phyloP scores from a whole-genome alignment of 2,329 filamentous ascomycete genomes.

The Colletotrichum sp. region DNA sequence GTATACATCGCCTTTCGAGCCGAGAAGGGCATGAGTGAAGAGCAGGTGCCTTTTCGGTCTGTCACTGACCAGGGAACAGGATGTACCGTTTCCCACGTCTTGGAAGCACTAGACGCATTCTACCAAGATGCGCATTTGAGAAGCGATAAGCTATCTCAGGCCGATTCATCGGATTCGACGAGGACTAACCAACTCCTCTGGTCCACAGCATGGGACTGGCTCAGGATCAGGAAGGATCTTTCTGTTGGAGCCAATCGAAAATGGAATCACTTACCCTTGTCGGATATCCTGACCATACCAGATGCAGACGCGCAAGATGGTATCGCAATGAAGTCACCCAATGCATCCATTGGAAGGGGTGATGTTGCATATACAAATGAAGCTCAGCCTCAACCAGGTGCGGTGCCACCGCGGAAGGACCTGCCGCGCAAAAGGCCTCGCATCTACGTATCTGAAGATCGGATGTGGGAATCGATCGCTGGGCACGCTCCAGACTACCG shows the following conservation, averaged over 20 bases:
- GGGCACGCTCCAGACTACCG: slow-evolving; percentile 65
- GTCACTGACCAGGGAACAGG: slow-evolving; percentile 9
- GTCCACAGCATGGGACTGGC: slow-evolving; percentile 27
- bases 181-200: slow-evolving; percentile 11
- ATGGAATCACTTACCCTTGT: slow-evolving; percentile 24
- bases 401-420: neutral
- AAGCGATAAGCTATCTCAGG: neutral
- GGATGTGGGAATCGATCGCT: slow-evolving; percentile 64
- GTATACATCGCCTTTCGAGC: neutral
- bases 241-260: slow-evolving; percentile 22
- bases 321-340: neutral
- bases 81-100: slow-evolving; percentile 17
- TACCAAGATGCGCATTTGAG: neutral
- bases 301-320: slow-evolving; percentile 5
- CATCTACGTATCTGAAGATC: slow-evolving; percentile 58
- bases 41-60: neutral
- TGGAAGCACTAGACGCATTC: slow-evolving; percentile 9
- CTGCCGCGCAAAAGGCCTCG: slow-evolving; percentile 26
- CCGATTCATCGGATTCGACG: neutral
- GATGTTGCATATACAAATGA: neutral
- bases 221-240: slow-evolving; percentile 25
- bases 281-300: slow-evolving; percentile 20
- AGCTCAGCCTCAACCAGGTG: neutral
- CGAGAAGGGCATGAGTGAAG: neutral
- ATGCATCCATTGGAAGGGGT: neutral